A percentile compares a stretch with the other conserved stretches of the same genome.
Conservation (phyloP, 2,329 filamentous ascomycete species). For the Hypoxylon sp. region DNA sequence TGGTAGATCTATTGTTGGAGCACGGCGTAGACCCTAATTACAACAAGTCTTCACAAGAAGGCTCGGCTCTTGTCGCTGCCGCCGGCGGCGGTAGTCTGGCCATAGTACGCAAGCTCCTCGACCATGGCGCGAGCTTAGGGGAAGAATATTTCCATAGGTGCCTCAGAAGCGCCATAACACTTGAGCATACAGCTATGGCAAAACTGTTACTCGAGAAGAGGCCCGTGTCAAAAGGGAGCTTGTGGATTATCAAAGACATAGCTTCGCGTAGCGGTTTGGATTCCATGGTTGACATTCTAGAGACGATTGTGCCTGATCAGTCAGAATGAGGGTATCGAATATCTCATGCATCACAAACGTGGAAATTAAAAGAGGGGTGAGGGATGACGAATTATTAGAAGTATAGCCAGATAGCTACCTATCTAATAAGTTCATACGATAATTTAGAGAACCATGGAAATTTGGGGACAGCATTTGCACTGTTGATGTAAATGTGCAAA, state of each 20-base stretch:
- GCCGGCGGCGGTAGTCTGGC: not conserved
- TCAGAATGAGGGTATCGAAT: too few relatives aligned
- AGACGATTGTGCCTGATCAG: too few relatives aligned
- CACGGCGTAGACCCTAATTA: conserved; percentile 17
- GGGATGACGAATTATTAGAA: too few relatives aligned
- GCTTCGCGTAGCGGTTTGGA: not conserved
- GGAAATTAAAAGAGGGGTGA: too few relatives aligned
- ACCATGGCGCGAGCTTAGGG: not conserved
- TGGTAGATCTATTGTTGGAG: conserved; percentile 8
- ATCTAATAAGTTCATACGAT: too few relatives aligned
- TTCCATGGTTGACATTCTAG: not conserved
- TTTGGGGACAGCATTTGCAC: too few relatives aligned
- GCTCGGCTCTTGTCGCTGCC: not conserved
- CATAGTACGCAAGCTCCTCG: not conserved
- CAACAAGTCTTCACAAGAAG: not conserved
- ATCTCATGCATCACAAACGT: too few relatives aligned
- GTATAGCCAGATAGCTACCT: too few relatives aligned
- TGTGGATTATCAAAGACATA: not conserved
- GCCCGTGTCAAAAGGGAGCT: not conserved
- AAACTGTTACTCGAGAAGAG: not conserved
- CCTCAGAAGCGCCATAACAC: not conserved
- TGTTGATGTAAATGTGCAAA: too few relatives aligned
- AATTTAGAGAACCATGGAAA: too few relatives aligned
- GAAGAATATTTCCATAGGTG: not conserved
- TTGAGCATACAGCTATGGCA: not conserved